Base-by-base conservation (phyloP, 371 early-diverging fungal species). In the Enteropsectra breve region DNA sequence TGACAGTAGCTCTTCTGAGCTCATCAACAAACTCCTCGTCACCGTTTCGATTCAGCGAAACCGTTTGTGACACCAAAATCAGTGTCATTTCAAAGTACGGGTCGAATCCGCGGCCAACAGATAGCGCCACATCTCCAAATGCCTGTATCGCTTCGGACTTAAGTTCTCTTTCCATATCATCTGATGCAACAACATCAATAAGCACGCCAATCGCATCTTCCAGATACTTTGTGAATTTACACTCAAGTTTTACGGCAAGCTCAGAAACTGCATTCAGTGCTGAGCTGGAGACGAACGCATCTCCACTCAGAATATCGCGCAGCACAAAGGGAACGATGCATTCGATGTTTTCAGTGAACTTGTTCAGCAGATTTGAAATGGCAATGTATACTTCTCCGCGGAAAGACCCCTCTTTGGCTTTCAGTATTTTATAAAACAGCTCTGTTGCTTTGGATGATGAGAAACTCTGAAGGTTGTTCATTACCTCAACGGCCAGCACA, bases 111-210 rank as follows among this genome's bases (percentile, higher is more conserved):
- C 84, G 87, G 37, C 90, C 89, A 64, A 94, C 86, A 1, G 93
- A 91, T 56, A 92, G 78, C 0, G 94, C 91, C 71, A 97, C 87
- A 80, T 96, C 97, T 50, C 94, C 95, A 82, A 96, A 90, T 79
- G 87, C 86, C 0, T 91, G 86, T 11, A 97, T 84, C 62, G 91
- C 90, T 18, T 86, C 83, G 0, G 93, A 90, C 82, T 92, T 91
- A 18, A 93, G 45, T 13, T 74, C 68, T 48, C 43, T 45, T n/a
- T 62, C 33, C 2, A 71, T 49, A 18, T 50, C 3, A 18, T 60
- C 46, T 13, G 74, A 64, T 18, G 23, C 29, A 24, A 76, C 50
- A 37, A 60, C 53, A 18, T 66, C 47, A 1, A 74, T 53, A 11
- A 76, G 49, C 15, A 49, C 5, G 8, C 74, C 70, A 2, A 75